A percentile compares a stretch with the other conserved stretches of the same genome.
Conservation (phyloP, 805 yeast genomes). For the Sungouiozyma intestinalis region DNA sequence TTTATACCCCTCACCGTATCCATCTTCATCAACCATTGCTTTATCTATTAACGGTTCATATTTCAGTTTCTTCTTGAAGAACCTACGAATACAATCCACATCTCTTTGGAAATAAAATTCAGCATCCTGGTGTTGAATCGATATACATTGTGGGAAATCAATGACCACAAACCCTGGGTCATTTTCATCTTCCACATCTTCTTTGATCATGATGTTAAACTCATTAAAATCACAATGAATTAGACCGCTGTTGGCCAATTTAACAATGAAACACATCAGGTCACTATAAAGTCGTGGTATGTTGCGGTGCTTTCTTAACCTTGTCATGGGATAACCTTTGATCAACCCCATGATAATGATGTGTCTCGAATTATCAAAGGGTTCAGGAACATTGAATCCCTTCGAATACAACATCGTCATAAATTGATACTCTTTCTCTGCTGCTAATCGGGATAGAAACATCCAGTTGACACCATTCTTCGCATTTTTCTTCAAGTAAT, state of each 20-base stretch:
- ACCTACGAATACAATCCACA: constrained; percentile 77
- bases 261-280: constrained; percentile 77
- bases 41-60: constrained; percentile 61
- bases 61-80: constrained; percentile 68
- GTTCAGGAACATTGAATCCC: constrained; percentile 81
- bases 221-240: constrained; percentile 98
- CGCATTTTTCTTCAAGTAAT: constrained; percentile 57
- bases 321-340: constrained; percentile 84
- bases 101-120: constrained; percentile 83
- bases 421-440: constrained; percentile 83
- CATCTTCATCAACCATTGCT: constrained; percentile 66
- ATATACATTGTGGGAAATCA: constrained; percentile 97
- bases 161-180: constrained; percentile 78
- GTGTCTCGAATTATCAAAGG: constrained; percentile 84
- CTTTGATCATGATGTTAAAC: constrained; percentile 79
- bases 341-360: constrained; percentile 88
- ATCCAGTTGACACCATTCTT: constrained; percentile 82
- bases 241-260: constrained; percentile 76
- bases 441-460: constrained; percentile 82
- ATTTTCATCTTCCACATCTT: constrained; percentile 32
- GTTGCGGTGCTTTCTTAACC: constrained; percentile 58
- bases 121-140: constrained; percentile 85
- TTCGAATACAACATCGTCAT: constrained; percentile 64
- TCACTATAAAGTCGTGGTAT: constrained; percentile 68
- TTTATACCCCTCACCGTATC: constrained; percentile 71